Evolutionary conservation across 164 flowering plant genomes (phyloP), one percentile per base, ranked within the genome.

Genomic region (Vitis labrusca): DNA sequence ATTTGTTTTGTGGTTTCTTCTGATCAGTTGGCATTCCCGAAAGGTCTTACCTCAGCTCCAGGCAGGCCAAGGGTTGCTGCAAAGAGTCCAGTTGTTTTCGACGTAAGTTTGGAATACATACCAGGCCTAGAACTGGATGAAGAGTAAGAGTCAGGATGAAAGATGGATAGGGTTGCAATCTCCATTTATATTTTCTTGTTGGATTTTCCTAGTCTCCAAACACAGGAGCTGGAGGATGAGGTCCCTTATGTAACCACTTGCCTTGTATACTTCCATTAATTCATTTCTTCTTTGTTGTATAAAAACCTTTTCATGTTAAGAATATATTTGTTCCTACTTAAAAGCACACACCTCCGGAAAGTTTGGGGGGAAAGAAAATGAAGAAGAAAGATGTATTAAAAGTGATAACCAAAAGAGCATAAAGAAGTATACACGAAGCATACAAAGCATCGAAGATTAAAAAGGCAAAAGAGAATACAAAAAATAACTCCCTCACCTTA

Each of bases 1-100:
- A 1, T 63, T 11, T 14, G 10, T 53, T 8, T 61, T 53, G 32
- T 61, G 10, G 48, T 23, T 37, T 27, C 59, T 57, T 29, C 63
- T 51, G 64, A 54, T 44, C 65, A 92, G 97, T 72, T 95, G 84
- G 97, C 99, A 63, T 95, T 92, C 63, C 99, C 98, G 0, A 95
- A 89, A 75, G 97, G 99, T 55, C 97, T 92, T 17, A 78, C 69
- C 65, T 92, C 98, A 51, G 97, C 99, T n/a, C 97, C 98, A 27
- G 98, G 98, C 73, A 85, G 98, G 88, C 97, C 99, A 57, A 85
- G 97, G 67, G 99, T 95, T 68, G 89, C 94, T 71, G 79, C 99
- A 69, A 92, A 71, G 69, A 92, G 97, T 74, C 97, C 94, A 5
- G 97, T 90, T 17, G 51, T 95, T 17, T 95, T 95, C 44, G 98